These are phyloP conservation scores for Chamaecrista fasciculata DNA, from an alignment of 306 rosid genomes.

Conservation along the genomic window DNA sequence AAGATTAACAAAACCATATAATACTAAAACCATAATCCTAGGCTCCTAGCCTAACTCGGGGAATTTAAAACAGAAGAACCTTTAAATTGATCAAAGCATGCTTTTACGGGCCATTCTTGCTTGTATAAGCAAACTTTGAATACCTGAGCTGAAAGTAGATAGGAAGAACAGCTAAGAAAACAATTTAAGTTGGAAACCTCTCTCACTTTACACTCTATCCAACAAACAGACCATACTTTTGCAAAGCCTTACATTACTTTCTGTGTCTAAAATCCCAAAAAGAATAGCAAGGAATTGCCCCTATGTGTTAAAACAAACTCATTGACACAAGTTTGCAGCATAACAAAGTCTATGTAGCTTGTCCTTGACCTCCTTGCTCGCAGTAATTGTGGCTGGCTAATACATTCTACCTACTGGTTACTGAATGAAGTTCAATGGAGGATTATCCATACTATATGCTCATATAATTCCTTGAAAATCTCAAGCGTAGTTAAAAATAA, in stretches of 20 bases:
- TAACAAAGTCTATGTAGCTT: not conserved
- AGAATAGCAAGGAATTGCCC: conserved; percentile 10
- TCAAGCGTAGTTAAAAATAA: conserved; percentile 12
- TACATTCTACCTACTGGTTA: conserved; percentile 1
- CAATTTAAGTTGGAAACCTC: not conserved
- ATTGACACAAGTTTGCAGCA: conserved; percentile 17
- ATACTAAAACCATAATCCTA: no score
- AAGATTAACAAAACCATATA: not conserved
- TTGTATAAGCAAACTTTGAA: not conserved
- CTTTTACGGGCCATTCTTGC: not conserved
- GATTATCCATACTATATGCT: conserved; percentile 15
- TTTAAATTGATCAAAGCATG: not conserved
- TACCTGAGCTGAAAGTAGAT: not conserved
- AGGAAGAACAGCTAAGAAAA: not conserved
- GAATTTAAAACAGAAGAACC: not conserved
- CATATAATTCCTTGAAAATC: conserved; percentile 10
- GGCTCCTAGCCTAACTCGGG: not conserved
- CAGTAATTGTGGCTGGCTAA: conserved; percentile 1
- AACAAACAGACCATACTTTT: not conserved
- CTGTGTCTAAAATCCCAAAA: not conserved
- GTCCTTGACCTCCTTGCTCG: conserved; percentile 16
- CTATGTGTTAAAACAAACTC: not conserved
- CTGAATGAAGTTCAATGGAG: conserved; percentile 6
- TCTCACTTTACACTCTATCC: not conserved
- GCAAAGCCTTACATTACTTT: conserved; percentile 2